Evolutionary conservation across 805 yeast genomes (phyloP).

Genomic region (Candida chilensis): DNA sequence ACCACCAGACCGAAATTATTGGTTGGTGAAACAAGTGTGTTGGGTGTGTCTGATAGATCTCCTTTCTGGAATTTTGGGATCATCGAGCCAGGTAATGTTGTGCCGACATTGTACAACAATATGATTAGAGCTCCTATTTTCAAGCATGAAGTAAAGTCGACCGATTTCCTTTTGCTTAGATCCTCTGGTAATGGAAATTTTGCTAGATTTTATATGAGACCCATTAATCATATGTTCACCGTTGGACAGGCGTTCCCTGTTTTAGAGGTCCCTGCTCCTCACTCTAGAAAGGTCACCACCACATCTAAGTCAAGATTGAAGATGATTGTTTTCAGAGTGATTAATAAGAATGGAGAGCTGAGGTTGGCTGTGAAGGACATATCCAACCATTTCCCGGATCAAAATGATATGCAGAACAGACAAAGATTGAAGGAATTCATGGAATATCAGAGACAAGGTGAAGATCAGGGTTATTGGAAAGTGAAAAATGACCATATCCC

Average conservation of each 20-base stretch:
- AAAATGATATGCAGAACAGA: conserved; percentile 93
- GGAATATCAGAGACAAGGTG: conserved; percentile 94
- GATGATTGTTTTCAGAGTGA: conserved; percentile 86
- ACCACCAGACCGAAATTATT: conserved; percentile 78
- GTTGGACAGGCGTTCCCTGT: conserved; percentile 94
- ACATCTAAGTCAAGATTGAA: conserved; percentile 84
- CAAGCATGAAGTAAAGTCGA: conserved; percentile 66
- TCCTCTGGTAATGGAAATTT: conserved; percentile 76
- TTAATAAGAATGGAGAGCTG: conserved; percentile 65
- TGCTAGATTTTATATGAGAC: conserved; percentile 60
- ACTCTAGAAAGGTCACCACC: conserved; percentile 90
- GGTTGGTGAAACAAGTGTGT: conserved; percentile 89
- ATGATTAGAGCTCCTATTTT: conserved; percentile 90
- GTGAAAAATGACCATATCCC: conserved; percentile 69
- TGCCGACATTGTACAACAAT: conserved; percentile 88
- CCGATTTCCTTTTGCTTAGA: conserved; percentile 77
- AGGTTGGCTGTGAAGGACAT: conserved; percentile 82
- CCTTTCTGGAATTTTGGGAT: conserved; percentile 99
- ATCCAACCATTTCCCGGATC: conserved; percentile 90
- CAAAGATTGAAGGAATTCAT: conserved; percentile 93
- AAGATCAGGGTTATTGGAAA: conserved; percentile 94
- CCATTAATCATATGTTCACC: conserved; percentile 64
- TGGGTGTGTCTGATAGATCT: conserved; percentile 93
- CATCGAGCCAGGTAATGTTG: conserved; percentile 89
- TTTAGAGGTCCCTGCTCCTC: conserved; percentile 95